Evolutionary conservation across 73 alveolate genomes (phyloP), one percentile per base, ranked within the genome.

Genomic region (Paramecium biaurelia): DNA sequence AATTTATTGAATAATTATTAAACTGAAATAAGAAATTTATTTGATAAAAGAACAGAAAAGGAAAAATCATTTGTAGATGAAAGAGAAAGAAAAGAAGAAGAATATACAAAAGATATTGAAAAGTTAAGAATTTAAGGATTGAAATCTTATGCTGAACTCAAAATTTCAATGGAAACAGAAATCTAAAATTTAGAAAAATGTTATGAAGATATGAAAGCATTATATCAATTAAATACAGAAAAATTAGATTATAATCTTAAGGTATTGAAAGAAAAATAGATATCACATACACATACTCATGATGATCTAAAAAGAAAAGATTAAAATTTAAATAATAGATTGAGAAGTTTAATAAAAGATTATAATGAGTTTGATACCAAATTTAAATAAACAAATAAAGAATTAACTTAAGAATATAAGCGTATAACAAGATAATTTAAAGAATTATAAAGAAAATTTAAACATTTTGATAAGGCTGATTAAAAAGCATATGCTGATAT

Each of bases 191-290:
- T 95, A 2, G 98, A 96, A 86, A 94, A 92, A 37, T 96, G 97
- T 57, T 94, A 95, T 97, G 98, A 96, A 70, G 98, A 95, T 63
- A 95, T 96, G 98, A 95, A 96, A 90, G 99, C 98, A 68, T 95
- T 95, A 21, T 95, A 95, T 93, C 87, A 93, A 70, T 93, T 96
- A 34, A 95, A 94, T 74, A 94, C 95, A 56, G 98, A 95, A 82
- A 96, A 96, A 74, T 94, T 96, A 24, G 97, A 95, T 53, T 95
- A 93, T 92, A 96, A 95, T 93, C 94, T 92, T 35, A 95, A 94
- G 88, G 97, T 95, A 12, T 93, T 96, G 15, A 72, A 85, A 85
- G 99, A 96, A 74, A 96, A 96, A 93, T 92, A 93, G 49, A 85
- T 94, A 68, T 95, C 88, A 26, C 95, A 95, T 85, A 79, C 95